Evolutionary conservation across 352 stramenopile species (phyloP), one percentile per base, ranked within the genome.

Genomic region (Phytophthora citrophthora): DNA sequence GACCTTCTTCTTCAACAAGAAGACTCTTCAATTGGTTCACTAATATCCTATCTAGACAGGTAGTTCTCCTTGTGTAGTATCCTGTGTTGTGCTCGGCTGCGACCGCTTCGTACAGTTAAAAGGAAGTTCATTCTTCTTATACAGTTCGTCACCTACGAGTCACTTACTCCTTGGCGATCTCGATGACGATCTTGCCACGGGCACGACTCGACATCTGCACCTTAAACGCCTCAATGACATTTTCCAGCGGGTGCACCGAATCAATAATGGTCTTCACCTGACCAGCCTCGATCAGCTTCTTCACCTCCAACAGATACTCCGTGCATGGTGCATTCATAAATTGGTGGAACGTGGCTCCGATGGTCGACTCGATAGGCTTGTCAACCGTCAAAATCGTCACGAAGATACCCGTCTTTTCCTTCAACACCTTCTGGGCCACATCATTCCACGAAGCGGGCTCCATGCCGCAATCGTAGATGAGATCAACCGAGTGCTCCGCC

Each of bases 181-280:
- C 45, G 36, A 56, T 51, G 26, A 64, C 12, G 44, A 64, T 64
- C 55, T 50, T 58, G 51, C 62, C 47, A 29, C 47, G 27, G 5
- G 47, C 47, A 7, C 47, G 47, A 12, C 47, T 43, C 5, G 47
- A 54, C 10, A 26, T 83, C 26, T 81, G 72, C 39, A 76, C 68
- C 38, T 75, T 67, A 29, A 90, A 74, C 47, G 64, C 84, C 9
- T 87, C 76, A 18, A 72, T 29, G 18, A 88, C 46, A 47, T 77
- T 74, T 34, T 88, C 68, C 16, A 93, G 83, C 48, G 68, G 57
- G 49, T 88, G 73, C 16, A 86, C 68, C 61, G 71, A 77, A 52
- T 82, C 70, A 12, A 88, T 68, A 6, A 80, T 46, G 3, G 74
- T 68, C 56, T 86, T 82, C 3, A 88, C 27, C 40, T 74, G 12